Base-by-base conservation (phyloP, 495 filamentous ascomycete genomes). In the Aspergillus diversus region DNA sequence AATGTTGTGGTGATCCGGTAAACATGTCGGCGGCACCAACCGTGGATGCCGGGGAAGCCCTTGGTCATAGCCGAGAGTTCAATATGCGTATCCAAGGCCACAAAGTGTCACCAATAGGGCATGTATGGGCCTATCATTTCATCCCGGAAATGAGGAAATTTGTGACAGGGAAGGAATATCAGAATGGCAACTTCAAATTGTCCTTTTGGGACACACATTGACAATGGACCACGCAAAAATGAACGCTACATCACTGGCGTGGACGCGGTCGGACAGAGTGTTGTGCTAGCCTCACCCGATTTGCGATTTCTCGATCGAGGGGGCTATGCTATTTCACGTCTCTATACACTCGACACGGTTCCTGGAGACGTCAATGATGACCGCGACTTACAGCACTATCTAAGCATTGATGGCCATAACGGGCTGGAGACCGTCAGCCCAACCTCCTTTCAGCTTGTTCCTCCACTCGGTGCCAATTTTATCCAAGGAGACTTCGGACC, bases 401-500 rank as follows among this genome's bases (percentile, higher is more conserved):
- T 43, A 12, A n/a, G 0, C 11, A n/a, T 34, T 6, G 55, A 57
- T 2, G 33, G 55, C 7, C 27, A 46, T 7, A 15, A 46, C 5
- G 3, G 12, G 35, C n/a, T n/a, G 35, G 35, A 39, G 35, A 39
- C 35, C 35, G 35, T 6, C 4, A 43, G 7, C 55, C 16, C 17
- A 51, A 32, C 4, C 3, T 21, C 49, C 5, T 52, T 52, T 21
- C 49, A 52, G 11, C 17, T 52, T 6, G 35, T 57, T 5, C 5
- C 13, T 6, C 55, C 55, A 6, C 4, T 5, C 5, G 55, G 55
- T 27, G 55, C 17, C 5, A 57, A 43, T 46, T 57, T 57, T 15
- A n/a, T 57, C 2, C 55, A 57, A 21, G 55, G 55, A 13, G 55
- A 57, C 15, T 27, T 57, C 17, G 55, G 55, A 12, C 55, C 55